A percentile compares a stretch with the other conserved stretches of the same genome.
Conservation (phyloP, 345 rosid species). For the Brassica juncea region DNA sequence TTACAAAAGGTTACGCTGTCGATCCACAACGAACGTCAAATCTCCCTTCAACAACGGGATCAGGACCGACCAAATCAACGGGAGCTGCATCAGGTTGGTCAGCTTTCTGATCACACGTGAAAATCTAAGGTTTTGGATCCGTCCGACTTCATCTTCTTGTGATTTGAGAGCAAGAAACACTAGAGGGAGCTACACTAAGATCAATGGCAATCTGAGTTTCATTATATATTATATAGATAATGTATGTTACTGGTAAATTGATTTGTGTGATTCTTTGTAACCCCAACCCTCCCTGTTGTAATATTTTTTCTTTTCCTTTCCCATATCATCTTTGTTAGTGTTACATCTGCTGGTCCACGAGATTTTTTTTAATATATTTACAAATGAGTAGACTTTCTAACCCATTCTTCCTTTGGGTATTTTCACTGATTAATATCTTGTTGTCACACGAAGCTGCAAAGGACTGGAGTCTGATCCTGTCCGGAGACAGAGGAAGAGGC, state of each 20-base stretch:
- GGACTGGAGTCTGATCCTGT: too few species aligned
- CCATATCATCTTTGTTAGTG: too few species aligned
- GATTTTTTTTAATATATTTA: too few species aligned
- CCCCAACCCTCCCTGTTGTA: slow-evolving; percentile 16
- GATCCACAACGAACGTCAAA: slow-evolving; percentile 21
- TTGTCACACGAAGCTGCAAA: too few species aligned
- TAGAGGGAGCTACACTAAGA: slow-evolving; percentile 28
- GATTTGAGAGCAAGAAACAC: slow-evolving; percentile 27
- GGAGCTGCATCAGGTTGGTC: slow-evolving; percentile 97
- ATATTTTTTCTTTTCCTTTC: background rate
- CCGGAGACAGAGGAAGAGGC: too few species aligned
- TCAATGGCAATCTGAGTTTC: background rate
- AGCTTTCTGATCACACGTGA: slow-evolving; percentile 72
- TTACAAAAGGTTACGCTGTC: background rate
- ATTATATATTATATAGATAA: background rate
- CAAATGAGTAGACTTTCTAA: too few species aligned
- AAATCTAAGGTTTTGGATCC: slow-evolving; percentile 58
- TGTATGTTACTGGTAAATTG: slow-evolving; percentile 24
- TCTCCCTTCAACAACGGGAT: slow-evolving; percentile 63
- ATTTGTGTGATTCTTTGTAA: slow-evolving; percentile 29
- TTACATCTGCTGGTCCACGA: too few species aligned
- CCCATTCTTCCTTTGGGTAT: too few species aligned
- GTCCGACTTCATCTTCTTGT: slow-evolving; percentile 39
- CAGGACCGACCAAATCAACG: slow-evolving; percentile 59
- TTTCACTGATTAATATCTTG: too few species aligned